Percentiles rank a stretch among this genome's conserved stretches.
Evolutionary conservation across 192 early-diverging fungal species (phyloP).

Genomic region (Gigaspora rosea): DNA sequence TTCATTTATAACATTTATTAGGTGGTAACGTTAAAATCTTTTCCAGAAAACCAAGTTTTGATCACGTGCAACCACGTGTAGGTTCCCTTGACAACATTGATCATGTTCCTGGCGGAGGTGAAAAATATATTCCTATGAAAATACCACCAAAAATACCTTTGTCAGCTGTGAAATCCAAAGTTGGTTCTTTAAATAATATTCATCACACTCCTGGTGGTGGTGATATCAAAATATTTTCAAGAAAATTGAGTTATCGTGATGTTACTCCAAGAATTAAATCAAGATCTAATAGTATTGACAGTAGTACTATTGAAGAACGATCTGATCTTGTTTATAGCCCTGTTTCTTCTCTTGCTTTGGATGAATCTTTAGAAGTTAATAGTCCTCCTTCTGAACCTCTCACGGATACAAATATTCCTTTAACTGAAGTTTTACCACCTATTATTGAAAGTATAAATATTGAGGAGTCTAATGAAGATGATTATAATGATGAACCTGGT

Average conservation of each 20-base stretch:
- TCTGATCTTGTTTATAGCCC: conserved; percentile 8
- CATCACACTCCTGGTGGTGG: conserved; percentile 47
- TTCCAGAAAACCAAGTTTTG: conserved; percentile 39
- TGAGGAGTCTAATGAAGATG: not conserved
- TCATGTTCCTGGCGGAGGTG: conserved; percentile 47
- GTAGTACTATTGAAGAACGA: not conserved
- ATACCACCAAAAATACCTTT: conserved; percentile 22
- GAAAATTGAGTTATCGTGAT: not conserved
- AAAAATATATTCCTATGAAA: conserved; percentile 43
- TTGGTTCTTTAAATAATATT: conserved; percentile 48
- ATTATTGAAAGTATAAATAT: not conserved
- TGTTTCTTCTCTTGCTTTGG: conserved; percentile 15
- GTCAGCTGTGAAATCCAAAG: conserved; percentile 38
- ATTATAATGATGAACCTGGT: not conserved
- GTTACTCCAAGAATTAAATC: not conserved
- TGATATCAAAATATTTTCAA: too few relatives aligned
- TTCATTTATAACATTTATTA: conserved; percentile 45
- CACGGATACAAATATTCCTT: not conserved
- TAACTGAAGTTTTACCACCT: not conserved
- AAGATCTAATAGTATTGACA: not conserved
- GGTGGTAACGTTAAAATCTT: conserved; percentile 46
- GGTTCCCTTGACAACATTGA: conserved; percentile 47
- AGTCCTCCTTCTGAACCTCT: not conserved
- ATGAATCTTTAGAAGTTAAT: not conserved
- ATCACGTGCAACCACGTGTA: conserved; percentile 41